phyloP scores from a whole-genome alignment of 805 yeast genomes.

The Saccharomyces eubayanus region DNA sequence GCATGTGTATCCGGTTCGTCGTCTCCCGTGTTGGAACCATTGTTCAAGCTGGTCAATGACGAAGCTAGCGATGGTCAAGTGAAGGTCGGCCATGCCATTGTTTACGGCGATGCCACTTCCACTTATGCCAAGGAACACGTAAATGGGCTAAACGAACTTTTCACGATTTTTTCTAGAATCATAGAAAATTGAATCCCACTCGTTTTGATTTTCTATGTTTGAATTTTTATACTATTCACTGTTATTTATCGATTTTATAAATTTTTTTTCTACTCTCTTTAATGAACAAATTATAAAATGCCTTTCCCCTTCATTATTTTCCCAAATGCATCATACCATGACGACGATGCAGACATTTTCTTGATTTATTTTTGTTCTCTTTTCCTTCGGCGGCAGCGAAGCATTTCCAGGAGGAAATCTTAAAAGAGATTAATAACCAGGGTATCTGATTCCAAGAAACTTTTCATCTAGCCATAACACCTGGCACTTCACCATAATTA shows the following conservation, averaged over 20 bases:
- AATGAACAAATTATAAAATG: neutral
- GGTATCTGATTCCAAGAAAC: too few relatives aligned
- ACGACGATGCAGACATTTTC: too few relatives aligned
- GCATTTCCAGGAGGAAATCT: too few relatives aligned
- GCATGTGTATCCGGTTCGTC: conserved; percentile 57
- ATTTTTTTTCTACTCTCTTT: neutral
- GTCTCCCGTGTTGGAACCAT: conserved; percentile 60
- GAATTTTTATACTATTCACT: neutral
- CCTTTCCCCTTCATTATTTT: neutral
- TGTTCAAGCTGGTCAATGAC: conserved; percentile 46
- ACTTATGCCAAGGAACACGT: conserved; percentile 58
- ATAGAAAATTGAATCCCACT: conserved; percentile 3
- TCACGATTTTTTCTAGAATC: conserved; percentile 37
- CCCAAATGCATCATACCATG: too few relatives aligned
- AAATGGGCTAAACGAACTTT: conserved; percentile 61
- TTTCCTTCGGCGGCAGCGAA: too few relatives aligned
- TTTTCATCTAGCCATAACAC: too few relatives aligned
- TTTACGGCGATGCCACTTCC: conserved; percentile 43
- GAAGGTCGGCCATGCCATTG: conserved; percentile 50
- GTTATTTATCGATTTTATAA: neutral
- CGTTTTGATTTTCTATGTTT: neutral
- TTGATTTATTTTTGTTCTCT: too few relatives aligned
- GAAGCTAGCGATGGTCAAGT: conserved; percentile 33
- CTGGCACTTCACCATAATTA: too few relatives aligned
- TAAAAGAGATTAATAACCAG: too few relatives aligned